Conservation (phyloP, 2,329 filamentous ascomycete genomes). For the Sphaceloma murrayae region DNA sequence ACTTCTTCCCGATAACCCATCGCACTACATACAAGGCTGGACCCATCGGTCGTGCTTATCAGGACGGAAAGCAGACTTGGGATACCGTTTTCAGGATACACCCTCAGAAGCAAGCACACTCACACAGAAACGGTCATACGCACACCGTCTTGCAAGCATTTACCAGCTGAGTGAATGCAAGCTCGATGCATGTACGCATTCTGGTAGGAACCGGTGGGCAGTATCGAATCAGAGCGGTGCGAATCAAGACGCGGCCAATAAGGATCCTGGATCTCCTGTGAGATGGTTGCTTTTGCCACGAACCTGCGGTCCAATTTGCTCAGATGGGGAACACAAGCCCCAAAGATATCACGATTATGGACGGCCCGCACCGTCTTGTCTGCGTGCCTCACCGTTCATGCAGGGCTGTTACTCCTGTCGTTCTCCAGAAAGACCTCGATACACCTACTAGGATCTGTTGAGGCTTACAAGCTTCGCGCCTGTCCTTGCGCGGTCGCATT, state of each 20-base stretch:
- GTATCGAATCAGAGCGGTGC: background rate
- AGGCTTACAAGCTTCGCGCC: background rate
- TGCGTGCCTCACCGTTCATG: slow-evolving; percentile 2
- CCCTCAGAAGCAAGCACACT: no score
- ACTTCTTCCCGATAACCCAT: background rate
- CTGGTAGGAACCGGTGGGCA: no score
- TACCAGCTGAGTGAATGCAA: no score
- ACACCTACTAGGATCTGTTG: background rate
- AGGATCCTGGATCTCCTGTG: background rate
- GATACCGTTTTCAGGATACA: no score
- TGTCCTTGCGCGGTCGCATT: no score
- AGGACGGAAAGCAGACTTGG: no score
- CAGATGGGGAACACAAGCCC: background rate
- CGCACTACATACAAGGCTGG: background rate
- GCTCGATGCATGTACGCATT: no score
- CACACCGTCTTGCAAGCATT: no score
- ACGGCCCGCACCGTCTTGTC: background rate
- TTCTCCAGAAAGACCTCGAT: background rate
- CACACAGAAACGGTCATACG: no score
- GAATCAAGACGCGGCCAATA: background rate
- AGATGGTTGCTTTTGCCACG: background rate
- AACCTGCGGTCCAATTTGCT: background rate
- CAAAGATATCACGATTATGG: background rate
- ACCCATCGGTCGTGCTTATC: no score
- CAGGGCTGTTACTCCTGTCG: no score